Evolutionary conservation across 257 asterid species (phyloP), one percentile per base, ranked within the genome.

Genomic region (Rehmannia glutinosa): DNA sequence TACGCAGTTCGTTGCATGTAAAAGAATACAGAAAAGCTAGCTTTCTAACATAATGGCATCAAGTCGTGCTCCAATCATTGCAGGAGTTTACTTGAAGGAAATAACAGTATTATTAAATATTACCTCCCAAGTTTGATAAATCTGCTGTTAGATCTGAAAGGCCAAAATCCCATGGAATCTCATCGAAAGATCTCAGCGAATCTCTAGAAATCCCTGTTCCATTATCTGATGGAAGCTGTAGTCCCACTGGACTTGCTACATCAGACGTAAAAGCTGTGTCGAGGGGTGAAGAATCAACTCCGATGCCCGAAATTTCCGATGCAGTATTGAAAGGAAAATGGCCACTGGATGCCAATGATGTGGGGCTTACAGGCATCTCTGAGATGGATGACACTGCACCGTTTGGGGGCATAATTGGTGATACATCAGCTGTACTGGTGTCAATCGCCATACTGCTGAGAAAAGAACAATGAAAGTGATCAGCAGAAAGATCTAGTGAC

Each of bases 71-170:
- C 20, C 47, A 50, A n/a, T 36, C 3, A 8, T 64, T 32, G 45
- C 49, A 33, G 7, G 38, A 65, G 20, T 20, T 65, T 38, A 51
- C 20, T n/a, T n/a, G n/a, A n/a, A 52, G 2, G 1, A 38, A 38
- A 38, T 8, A 38, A 38, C 6, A n/a, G 2, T 10, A 9, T 39
- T 8, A 21, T 4, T 20, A 47, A 41, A 20, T 20, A 3, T 61
- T 83, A 88, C 96, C 96, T 79, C 83, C 95, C 76, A 84, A 75
- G 78, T 86, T 84, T 9, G 94, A 82, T 51, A 86, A 72, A 75
- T 88, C 96, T 17, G 91, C 91, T 9, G 94, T 82, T 63, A 88
- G 74, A 75, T 88, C 96, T 11, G 94, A 74, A 71, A 88, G 86
- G 82, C 87, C 82, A 72, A 86, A 84, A 71, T 84, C 72, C 96